Percentiles rank a stretch among this genome's conserved stretches.
phyloP scores from a whole-genome alignment of 2,329 filamentous ascomycete species.

The Cordyceps pruinosa region DNA sequence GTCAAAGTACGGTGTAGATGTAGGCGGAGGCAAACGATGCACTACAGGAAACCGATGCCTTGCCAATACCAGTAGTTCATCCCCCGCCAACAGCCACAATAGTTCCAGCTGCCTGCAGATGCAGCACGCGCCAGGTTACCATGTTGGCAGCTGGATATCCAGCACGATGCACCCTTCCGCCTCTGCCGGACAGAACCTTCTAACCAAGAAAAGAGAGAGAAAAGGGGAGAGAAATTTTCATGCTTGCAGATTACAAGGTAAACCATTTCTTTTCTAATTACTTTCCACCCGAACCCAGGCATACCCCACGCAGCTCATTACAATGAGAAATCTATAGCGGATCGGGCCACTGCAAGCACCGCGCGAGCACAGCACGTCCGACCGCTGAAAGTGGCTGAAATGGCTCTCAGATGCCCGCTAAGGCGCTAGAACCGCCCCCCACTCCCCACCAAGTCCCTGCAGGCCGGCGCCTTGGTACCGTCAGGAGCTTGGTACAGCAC shows the following conservation, averaged over 20 bases:
- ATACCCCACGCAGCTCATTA: slow-evolving; percentile 3
- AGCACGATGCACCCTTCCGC: neutral
- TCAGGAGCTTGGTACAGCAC: no score
- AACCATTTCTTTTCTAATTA: neutral
- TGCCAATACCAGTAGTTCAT: neutral
- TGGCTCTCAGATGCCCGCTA: neutral
- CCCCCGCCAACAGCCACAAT: neutral
- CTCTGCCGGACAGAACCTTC: neutral
- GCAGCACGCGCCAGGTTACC: no score
- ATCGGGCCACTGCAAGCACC: no score
- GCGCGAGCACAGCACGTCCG: neutral
- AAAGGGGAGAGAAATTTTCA: neutral
- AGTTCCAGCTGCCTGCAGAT: neutral
- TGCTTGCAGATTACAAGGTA: neutral
- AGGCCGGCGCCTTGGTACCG: neutral
- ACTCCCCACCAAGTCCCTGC: slow-evolving; percentile 6
- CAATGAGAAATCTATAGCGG: no score
- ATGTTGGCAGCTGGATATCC: no score
- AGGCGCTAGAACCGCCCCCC: neutral
- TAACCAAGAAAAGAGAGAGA: no score
- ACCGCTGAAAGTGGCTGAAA: neutral
- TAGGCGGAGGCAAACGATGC: neutral
- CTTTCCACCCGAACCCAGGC: neutral
- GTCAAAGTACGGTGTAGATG: slow-evolving; percentile 8
- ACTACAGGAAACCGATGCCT: neutral